Evolutionary conservation across 208 protist genomes (phyloP).

Genomic region (Trypanosoma caninum): DNA sequence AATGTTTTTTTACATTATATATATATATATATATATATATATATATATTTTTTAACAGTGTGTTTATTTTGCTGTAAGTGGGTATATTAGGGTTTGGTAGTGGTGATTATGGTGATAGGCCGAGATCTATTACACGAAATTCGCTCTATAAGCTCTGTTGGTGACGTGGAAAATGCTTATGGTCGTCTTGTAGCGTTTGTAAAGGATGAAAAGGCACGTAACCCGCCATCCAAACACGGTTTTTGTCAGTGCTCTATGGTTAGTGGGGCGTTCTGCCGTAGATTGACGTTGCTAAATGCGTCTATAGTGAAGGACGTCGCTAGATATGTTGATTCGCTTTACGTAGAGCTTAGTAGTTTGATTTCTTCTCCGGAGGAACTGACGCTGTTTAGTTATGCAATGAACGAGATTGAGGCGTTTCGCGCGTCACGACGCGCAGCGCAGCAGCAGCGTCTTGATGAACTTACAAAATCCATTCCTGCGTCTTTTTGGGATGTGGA

Average conservation of each 20-base stretch:
- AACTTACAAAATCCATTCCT: slow-evolving; percentile 25
- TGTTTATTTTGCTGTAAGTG: slow-evolving; percentile 4
- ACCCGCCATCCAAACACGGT: background rate
- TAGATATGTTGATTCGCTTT: slow-evolving; percentile 5
- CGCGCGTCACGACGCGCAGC: slow-evolving; percentile 24
- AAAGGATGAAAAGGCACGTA: background rate
- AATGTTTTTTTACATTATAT: no score
- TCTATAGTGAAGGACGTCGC: slow-evolving; percentile 1
- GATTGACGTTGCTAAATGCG: slow-evolving; percentile 8
- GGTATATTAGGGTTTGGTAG: background rate
- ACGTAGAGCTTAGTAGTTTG: slow-evolving; percentile 9
- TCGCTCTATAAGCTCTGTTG: slow-evolving; percentile 13
- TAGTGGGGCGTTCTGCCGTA: slow-evolving; percentile 23
- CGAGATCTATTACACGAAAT: slow-evolving; percentile 19
- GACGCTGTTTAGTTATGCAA: slow-evolving; percentile 38
- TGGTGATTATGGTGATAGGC: background rate
- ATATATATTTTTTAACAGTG: no score
- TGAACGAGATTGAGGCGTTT: slow-evolving; percentile 50
- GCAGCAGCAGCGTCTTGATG: slow-evolving; percentile 32
- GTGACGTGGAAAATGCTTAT: slow-evolving; percentile 2
- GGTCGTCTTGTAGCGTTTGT: background rate
- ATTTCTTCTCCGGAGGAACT: slow-evolving; percentile 2
- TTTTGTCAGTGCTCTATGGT: slow-evolving; percentile 21
- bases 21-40: no score
- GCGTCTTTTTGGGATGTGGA: slow-evolving; percentile 29